phyloP scores from a whole-genome alignment of 2,329 filamentous ascomycete genomes.

The Septoria petroselini region DNA sequence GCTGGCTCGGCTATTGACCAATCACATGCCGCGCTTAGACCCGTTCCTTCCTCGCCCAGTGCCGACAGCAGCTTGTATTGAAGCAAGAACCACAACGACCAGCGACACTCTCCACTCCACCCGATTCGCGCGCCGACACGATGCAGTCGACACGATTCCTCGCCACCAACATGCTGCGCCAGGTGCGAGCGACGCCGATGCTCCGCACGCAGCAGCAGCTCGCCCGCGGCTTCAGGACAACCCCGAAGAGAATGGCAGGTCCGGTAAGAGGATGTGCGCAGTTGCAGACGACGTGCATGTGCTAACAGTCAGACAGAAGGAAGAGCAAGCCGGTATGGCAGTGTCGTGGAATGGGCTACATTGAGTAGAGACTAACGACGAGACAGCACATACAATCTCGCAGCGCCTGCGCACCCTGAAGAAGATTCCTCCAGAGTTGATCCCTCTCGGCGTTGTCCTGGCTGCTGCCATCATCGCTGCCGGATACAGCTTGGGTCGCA shows the following conservation, averaged over 20 bases:
- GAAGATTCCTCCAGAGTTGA: conserved; percentile 88
- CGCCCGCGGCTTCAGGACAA: conserved; percentile 32
- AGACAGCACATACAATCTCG: conserved; percentile 86
- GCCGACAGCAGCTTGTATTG: conserved; percentile 2
- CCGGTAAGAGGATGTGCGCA: conserved; percentile 32
- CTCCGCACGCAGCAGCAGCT: conserved; percentile 31
- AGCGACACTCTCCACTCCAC: conserved; percentile 31
- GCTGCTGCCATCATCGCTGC: conserved; percentile 71
- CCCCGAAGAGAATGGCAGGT: conserved; percentile 33
- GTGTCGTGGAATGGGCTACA: neutral
- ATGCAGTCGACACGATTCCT: conserved; percentile 44
- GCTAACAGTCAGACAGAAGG: conserved; percentile 51
- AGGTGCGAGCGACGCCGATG: conserved; percentile 39
- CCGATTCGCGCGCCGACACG: conserved; percentile 25
- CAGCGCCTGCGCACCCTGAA: conserved; percentile 88
- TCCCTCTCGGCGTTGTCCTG: conserved; percentile 88
- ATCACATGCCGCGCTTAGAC: conserved; percentile 4
- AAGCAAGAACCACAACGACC: conserved; percentile 1
- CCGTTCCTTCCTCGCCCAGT: conserved; percentile 5
- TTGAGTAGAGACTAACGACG: neutral
- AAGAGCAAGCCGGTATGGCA: conserved; percentile 60
- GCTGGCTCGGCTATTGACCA: conserved; percentile 10
- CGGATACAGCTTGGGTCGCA: conserved; percentile 74
- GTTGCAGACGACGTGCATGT: conserved; percentile 1
- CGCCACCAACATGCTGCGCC: conserved; percentile 41